A percentile compares a stretch with the other conserved stretches of the same genome.
Conservation (phyloP, 768 basidiomycete species). For the Auricularia auricula-judae region DNA sequence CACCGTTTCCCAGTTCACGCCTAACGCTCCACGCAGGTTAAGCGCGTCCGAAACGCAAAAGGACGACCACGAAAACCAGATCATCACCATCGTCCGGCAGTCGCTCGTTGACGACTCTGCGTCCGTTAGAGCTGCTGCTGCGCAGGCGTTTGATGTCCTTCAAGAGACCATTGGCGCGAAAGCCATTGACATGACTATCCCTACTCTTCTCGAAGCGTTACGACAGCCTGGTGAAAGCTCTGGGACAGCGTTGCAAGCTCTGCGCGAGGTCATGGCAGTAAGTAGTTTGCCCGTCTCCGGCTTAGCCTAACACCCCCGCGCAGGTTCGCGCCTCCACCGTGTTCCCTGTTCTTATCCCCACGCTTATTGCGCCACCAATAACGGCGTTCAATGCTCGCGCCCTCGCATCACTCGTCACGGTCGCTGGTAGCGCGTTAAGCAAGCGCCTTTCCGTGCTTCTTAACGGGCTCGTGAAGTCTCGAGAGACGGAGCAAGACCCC, state of each 20-base stretch:
- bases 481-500: slow-evolving; percentile 52
- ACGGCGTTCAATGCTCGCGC: slow-evolving; percentile 92
- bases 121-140: slow-evolving; percentile 80
- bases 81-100: slow-evolving; percentile 71
- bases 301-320: neutral
- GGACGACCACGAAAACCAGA: slow-evolving; percentile 80
- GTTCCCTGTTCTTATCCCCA: slow-evolving; percentile 95
- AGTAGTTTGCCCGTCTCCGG: slow-evolving; percentile 19
- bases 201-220: slow-evolving; percentile 85
- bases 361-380: slow-evolving; percentile 82
- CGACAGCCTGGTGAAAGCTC: slow-evolving; percentile 87
- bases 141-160: slow-evolving; percentile 80
- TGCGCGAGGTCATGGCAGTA: slow-evolving; percentile 90
- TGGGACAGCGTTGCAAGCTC: slow-evolving; percentile 88
- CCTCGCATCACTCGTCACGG: slow-evolving; percentile 80
- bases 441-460: slow-evolving; percentile 71
- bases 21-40: slow-evolving; percentile 37
- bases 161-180: slow-evolving; percentile 84
- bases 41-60: slow-evolving; percentile 74
- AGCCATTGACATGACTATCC: slow-evolving; percentile 94
- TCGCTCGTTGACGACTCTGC: slow-evolving; percentile 85
- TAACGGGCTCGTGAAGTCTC: slow-evolving; percentile 63
- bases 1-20: neutral
- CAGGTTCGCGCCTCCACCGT: slow-evolving; percentile 90
- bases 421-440: slow-evolving; percentile 86